Base-by-base conservation (phyloP, 1,139 yeast species). In the Lizanozyma gosingica region DNA sequence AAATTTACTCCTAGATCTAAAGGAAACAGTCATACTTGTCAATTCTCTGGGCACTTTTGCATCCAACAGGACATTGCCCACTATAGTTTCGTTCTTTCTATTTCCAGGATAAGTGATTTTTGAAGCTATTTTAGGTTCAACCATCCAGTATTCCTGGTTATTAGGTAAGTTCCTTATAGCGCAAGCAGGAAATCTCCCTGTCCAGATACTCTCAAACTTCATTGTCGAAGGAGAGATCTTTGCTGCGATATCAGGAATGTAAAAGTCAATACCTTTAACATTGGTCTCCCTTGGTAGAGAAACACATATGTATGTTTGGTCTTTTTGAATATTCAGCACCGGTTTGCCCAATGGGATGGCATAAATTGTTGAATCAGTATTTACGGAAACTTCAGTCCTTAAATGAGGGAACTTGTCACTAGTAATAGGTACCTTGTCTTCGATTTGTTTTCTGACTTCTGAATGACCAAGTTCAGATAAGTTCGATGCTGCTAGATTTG, bases 371-470 rank as follows among this genome's bases (percentile, higher is more conserved):
- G 42, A n/a, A 15, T 39, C 39, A n/a, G n/a, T n/a, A 9, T 18
- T 8, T n/a, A 2, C 17, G n/a, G 33, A 3, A 36, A 37, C 4
- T 22, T 22, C 9, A 22, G 45, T 41, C 35, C 71, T 43, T 18
- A 66, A 46, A 43, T 64, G 69, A 3, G 49, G 49, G 37, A 63
- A 63, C 35, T 51, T 45, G 43, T 65, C 71, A 0, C 29, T 22
- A 22, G 11, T 6, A 22, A 22, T 22, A 22, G 29, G 11, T 11
- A 22, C 29, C 11, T 22, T 22, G 11, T 22, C 29, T 22, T 22
- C 29, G 11, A 22, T 22, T 22, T 22, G 9, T 6, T 6, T 6
- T 6, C 29, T 6, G n/a, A n/a, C n/a, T n/a, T n/a, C n/a, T n/a
- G n/a, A n/a, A 6, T 22, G 29, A 22, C 11, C 11, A 6, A 22